Evolutionary conservation across 2,329 filamentous ascomycete species (phyloP), one percentile per base, ranked within the genome.

Genomic region (Cordyceps fumosorosea): DNA sequence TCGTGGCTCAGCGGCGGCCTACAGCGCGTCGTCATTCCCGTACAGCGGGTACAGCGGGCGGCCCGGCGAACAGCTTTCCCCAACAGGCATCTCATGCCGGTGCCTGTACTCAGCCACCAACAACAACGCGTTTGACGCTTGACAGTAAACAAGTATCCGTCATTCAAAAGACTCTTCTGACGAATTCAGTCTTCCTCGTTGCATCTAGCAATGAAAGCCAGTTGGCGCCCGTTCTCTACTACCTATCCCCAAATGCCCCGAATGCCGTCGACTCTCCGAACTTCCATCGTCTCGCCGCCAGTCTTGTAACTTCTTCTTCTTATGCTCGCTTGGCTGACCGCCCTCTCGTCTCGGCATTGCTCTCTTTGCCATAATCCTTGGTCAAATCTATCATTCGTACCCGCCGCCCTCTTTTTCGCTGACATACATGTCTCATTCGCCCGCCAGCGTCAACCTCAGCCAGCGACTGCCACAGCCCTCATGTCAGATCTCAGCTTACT

Each of bases 401-500:
- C 20, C 14, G 14, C 34, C 18, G 29, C 22, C 22, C 40, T 56
- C 24, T 48, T 20, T 22, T 26, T 20, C 24, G 44, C 56, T 58
- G 24, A 58, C 56, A 26, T 10, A 40, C 26, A 24, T 5, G 2
- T 16, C 3, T 26, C 37, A 3, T 16, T 22, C 40, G 45, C 54
- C 14, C 8, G 40, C 40, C 20, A 26, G 32, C 42, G 29, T 34
- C 44, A 24, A 24, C 44, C 55, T 57, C 44, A 50, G 44, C 55
- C 56, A 50, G 11, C 29, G 29, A 29, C 29, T 29, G 3, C 29
- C 5, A 29, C 6, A 20, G 26, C 18, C 32, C 16, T 20, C 32
- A 14, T 50, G 56, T 58, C n/a, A 58, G 56, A 44, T 20, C 29
- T 50, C 32, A 26, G 56, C 56, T 58, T 50, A 58, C 56, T 48